Evolutionary conservation across 2,329 filamentous ascomycete species (phyloP), one percentile per base, ranked within the genome.

Genomic region (Didymella glomerata): DNA sequence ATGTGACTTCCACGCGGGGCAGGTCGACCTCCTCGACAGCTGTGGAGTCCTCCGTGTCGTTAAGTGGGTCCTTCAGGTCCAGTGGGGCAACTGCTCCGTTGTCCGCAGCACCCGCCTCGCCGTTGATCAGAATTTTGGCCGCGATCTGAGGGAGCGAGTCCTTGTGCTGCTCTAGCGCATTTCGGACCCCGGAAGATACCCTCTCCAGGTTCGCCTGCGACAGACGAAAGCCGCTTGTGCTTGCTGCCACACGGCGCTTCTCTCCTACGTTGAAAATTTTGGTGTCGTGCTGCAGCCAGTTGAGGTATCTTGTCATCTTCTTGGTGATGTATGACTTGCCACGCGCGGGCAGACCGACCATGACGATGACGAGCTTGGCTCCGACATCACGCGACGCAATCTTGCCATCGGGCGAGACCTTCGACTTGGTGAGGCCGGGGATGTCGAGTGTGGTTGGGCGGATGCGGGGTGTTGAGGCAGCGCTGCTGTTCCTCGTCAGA

Each of bases 241-340:
- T 90, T 42, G 90, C 91, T 18, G 89, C 92, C 49, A 93, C 86
- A 68, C 95, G 89, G 69, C 95, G 86, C 72, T 93, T 86, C 77
- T 97, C 94, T 61, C 95, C 95, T 36, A 99, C 95, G 71, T 99
- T 99, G 86, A 99, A 99, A 68, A 99, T 97, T 67, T 85, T 86
- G 13, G 93, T 95, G 72, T 97, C 92, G 78, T 99, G 94, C 74
- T 99, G 95, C 72, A 97, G 88, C 95, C 95, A 99, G 48, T 96
- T 94, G 49, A 99, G 82, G 75, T 98, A 99, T 62, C 95, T 87
- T 59, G 95, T 91, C 63, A 99, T 86, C 81, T 99, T 99, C 83
- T 98, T 98, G 62, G 95, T 98, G 71, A 99, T 96, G 79, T 99
- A 99, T 54, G 93, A 97, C 81, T 99, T 99, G 75, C 95, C 95